Evolutionary conservation across 257 asterid species (phyloP).

Genomic region (Primulina eburnea): DNA sequence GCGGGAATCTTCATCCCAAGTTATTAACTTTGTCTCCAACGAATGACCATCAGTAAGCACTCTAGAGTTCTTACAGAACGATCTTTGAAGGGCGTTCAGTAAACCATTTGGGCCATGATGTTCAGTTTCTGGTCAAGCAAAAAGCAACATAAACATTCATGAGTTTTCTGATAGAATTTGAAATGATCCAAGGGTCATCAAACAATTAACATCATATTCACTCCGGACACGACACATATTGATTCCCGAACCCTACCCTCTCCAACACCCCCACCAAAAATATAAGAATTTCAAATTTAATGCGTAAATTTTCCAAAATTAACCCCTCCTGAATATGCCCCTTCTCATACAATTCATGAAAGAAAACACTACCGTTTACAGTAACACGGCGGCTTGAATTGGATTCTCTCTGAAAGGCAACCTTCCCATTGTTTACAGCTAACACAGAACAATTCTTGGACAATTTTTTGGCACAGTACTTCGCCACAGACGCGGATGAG

Average conservation of each 20-base stretch:
- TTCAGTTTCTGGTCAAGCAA: slow-evolving; percentile 51
- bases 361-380: slow-evolving; percentile 45
- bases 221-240: background rate
- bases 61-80: slow-evolving; percentile 59
- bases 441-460: slow-evolving; percentile 63
- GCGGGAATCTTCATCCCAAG: slow-evolving; percentile 36
- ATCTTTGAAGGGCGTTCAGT: slow-evolving; percentile 64
- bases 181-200: background rate
- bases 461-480: slow-evolving; percentile 75
- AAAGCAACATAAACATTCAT: slow-evolving; percentile 19
- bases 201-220: no score
- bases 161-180: background rate
- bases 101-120: slow-evolving; percentile 50
- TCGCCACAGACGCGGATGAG: slow-evolving; percentile 75
- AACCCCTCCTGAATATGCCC: background rate
- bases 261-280: background rate
- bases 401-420: slow-evolving; percentile 61
- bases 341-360: slow-evolving; percentile 2
- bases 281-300: background rate
- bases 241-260: background rate
- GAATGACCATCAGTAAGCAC: slow-evolving; percentile 37
- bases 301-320: background rate
- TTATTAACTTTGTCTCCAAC: slow-evolving; percentile 33
- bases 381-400: slow-evolving; percentile 34
- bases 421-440: slow-evolving; percentile 78